Conservation (phyloP, 257 asterid species). For the Gentiana macrophylla region DNA sequence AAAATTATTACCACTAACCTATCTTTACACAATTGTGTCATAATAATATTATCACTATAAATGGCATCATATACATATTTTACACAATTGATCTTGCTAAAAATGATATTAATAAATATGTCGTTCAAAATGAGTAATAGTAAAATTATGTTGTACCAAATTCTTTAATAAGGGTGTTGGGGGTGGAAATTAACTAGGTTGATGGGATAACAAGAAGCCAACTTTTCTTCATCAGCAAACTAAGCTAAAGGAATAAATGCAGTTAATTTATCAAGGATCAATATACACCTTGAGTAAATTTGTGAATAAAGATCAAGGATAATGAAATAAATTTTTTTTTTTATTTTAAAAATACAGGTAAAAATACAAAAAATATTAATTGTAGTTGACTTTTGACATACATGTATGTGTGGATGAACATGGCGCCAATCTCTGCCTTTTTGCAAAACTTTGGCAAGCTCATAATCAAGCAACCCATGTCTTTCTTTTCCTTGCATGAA, state of each 20-base stretch:
- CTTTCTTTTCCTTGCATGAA: constrained; percentile 16
- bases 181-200: no score
- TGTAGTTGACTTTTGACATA: constrained; percentile 40
- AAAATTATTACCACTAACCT: no score
- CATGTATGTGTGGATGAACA: constrained; percentile 10
- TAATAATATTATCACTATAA: no score
- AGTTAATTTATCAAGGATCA: not conserved
- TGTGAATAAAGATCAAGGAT: constrained; percentile 17
- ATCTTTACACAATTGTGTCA: no score
- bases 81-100: no score
- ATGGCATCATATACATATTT: no score
- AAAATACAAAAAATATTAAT: constrained; percentile 21
- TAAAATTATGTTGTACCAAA: no score
- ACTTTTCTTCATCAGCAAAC: constrained; percentile 69
- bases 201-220: not conserved
- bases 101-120: no score
- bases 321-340: no score
- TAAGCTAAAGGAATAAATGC: constrained; percentile 19
- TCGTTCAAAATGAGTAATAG: no score
- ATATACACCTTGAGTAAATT: not conserved
- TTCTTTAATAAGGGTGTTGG: no score
- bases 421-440: constrained; percentile 26
- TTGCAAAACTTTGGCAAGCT: constrained; percentile 45
- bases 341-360: no score
- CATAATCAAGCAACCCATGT: constrained; percentile 8